phyloP scores from a whole-genome alignment of 75 land plant genomes.

The Picea sitchensis region DNA sequence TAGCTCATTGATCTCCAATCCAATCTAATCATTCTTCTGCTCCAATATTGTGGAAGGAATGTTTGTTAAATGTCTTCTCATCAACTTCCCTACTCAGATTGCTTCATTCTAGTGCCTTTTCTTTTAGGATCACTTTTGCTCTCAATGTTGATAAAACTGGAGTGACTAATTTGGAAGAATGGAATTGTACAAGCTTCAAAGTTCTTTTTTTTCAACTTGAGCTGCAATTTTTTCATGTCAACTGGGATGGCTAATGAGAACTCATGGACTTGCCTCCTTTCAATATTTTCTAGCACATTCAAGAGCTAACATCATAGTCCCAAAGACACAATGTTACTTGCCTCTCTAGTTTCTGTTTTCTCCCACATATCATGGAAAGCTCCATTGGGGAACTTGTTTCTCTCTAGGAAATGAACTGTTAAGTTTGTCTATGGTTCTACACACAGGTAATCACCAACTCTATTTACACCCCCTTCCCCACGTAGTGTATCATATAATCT shows the following conservation, averaged over 20 bases:
- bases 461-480: slow-evolving; percentile 57
- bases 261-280: slow-evolving; percentile 11
- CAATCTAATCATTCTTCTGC: not conserved
- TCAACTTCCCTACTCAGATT: not conserved
- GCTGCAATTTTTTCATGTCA: not conserved
- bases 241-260: slow-evolving; percentile 2
- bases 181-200: not conserved
- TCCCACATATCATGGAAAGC: slow-evolving; percentile 63
- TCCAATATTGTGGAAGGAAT: not conserved
- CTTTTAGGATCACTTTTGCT: not conserved
- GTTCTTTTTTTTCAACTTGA: not conserved
- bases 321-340: slow-evolving; percentile 75
- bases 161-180: not conserved
- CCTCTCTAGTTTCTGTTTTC: slow-evolving; percentile 62
- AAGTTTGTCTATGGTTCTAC: slow-evolving; percentile 72
- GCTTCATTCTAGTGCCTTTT: not conserved
- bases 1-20: no score
- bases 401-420: slow-evolving; percentile 70
- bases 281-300: slow-evolving; percentile 62
- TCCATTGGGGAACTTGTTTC: slow-evolving; percentile 49
- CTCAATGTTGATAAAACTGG: slow-evolving; percentile 2
- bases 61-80: not conserved
- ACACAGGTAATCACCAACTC: slow-evolving; percentile 53
- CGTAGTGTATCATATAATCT: slow-evolving; percentile 90
- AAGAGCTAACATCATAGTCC: slow-evolving; percentile 64